These are phyloP conservation scores for Hemisphaericaspora subhashii DNA, from an alignment of 1,139 yeast species.

Conservation along the genomic window DNA sequence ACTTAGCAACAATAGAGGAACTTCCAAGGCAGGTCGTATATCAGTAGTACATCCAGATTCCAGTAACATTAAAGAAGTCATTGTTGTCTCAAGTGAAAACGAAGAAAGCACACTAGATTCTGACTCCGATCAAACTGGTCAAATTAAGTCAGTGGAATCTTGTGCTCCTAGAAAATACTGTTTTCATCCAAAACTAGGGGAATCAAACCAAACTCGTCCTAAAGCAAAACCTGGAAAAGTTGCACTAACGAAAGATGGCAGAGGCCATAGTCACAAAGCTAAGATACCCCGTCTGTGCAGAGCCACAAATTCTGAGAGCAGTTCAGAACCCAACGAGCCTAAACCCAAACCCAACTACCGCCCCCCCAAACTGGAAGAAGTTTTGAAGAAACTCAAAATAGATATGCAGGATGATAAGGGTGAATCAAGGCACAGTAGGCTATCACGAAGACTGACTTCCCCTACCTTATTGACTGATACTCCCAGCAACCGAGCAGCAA, in stretches of 20 bases:
- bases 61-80: neutral
- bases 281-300: conserved; percentile 28
- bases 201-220: too few species aligned
- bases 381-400: conserved; percentile 10
- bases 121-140: neutral
- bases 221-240: neutral
- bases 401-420: conserved; percentile 15
- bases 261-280: conserved; percentile 18
- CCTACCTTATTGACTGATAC: neutral
- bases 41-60: neutral
- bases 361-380: conserved; percentile 4
- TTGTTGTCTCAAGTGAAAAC: neutral
- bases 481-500: too few species aligned
- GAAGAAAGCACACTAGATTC: neutral
- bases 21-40: neutral
- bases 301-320: conserved; percentile 14
- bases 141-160: too few species aligned
- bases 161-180: too few species aligned
- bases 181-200: too few species aligned
- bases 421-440: conserved; percentile 7
- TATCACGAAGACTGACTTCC: conserved; percentile 9
- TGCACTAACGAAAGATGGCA: neutral
- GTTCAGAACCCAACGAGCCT: neutral
- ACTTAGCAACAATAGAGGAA: neutral
- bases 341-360: neutral